Base-by-base conservation (phyloP, 2,329 filamentous ascomycete species). In the Pyrenophora teres region DNA sequence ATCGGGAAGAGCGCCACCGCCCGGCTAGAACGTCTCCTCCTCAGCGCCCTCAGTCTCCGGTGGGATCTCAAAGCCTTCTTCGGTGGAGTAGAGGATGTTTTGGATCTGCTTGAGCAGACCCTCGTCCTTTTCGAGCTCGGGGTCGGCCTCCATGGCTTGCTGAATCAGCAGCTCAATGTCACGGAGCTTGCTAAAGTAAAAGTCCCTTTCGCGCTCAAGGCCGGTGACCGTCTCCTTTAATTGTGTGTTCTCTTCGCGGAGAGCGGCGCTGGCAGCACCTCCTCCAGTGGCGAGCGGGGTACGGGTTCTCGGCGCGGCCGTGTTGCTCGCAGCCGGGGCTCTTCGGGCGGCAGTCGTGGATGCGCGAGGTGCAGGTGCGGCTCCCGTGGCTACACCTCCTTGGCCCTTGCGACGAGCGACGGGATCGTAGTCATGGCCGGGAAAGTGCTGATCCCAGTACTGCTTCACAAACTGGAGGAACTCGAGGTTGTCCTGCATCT, bases 401-500 rank as follows among this genome's bases (percentile, higher is more conserved):
- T 85, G 85, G 27, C 86, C 92, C 78, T 96, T 96, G 74, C 94
- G 85, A 70, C 94, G 86, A 48, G 82, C 81, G 21, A 96, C 83
- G 9, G 94, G 91, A 73, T 99, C 94, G 80, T 99, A 99, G 60
- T 97, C 94, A 68, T 94, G 92, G 53, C 94, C 94, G 6, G 94
- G 94, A 77, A 90, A 99, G 81, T 97, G 92, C 73, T 97, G 90
- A 71, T 99, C 94, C 94, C 94, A 99, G 80, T 92, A 97, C 65
- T 84, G 83, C 84, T 99, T 99, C 53, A 87, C 87, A 89, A 92
- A 99, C 79, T 99, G 94, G 55, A 99, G 82, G 75, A 99, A 99
- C 73, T 97, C 94, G 67, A 99, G 89, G 80, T 99, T 99, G 77
- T 99, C 94, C 83, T 99, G 94, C 93, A 99, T 99, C 82, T 96